phyloP scores from a whole-genome alignment of 1,139 yeast species.

The Candida glucosophila region DNA sequence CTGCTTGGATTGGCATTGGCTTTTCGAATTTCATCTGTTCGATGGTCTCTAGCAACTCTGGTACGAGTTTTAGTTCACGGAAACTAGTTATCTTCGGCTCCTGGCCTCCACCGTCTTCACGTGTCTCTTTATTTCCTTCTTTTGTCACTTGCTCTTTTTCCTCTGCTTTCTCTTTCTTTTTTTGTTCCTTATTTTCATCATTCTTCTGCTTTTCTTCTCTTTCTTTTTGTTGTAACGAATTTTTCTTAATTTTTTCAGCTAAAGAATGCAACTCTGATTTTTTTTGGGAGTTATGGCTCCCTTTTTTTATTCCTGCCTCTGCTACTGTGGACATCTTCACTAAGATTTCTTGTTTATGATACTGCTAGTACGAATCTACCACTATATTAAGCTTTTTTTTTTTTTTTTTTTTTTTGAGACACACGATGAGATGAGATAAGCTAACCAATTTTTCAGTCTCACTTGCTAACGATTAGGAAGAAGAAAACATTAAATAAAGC shows the following conservation, averaged over 20 bases:
- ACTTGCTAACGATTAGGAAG: too few relatives aligned
- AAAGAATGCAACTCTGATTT: slow-evolving; percentile 22
- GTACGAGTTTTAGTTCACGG: slow-evolving; percentile 55
- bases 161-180: slow-evolving; percentile 9
- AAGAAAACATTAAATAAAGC: neutral
- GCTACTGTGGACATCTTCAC: slow-evolving; percentile 9
- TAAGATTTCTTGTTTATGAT: too few relatives aligned
- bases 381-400: neutral
- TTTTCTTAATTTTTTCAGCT: slow-evolving; percentile 46
- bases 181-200: slow-evolving; percentile 9
- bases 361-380: neutral
- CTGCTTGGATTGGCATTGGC: slow-evolving; percentile 89
- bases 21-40: slow-evolving; percentile 52
- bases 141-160: slow-evolving; percentile 3
- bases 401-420: slow-evolving; percentile 3
- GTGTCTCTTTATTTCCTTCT: slow-evolving; percentile 5
- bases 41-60: slow-evolving; percentile 76
- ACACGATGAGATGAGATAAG: slow-evolving; percentile 1
- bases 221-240: slow-evolving; percentile 28
- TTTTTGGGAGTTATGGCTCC: slow-evolving; percentile 5
- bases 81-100: slow-evolving; percentile 29
- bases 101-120: slow-evolving; percentile 4
- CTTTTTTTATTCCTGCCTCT: slow-evolving; percentile 9
- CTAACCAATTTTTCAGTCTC: slow-evolving; percentile 3
- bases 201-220: slow-evolving; percentile 5